Base-by-base conservation (phyloP, 495 filamentous ascomycete genomes). In the Podospora sp. region DNA sequence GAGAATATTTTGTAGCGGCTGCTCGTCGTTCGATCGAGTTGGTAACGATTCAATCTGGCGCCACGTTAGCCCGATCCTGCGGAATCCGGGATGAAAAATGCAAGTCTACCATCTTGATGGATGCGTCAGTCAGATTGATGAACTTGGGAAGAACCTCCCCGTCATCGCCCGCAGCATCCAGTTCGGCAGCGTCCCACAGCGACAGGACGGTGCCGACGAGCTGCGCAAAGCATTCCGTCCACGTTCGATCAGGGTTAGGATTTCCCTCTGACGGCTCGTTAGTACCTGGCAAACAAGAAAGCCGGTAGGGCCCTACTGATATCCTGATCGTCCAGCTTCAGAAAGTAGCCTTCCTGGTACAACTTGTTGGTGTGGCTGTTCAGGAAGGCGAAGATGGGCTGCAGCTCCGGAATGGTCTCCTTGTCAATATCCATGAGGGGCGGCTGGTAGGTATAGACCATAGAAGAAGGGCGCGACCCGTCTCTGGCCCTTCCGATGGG, bases 221-320 rank as follows among this genome's bases (percentile, higher is more conserved):
- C 74, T 98, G 95, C 6, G 94, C 95, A 80, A 97, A 99, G 77
- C 92, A 97, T 86, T 99, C 95, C 24, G 89, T 88, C 95, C 95
- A 99, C 65, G 88, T 90, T 68, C 96, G 89, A 78, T 97, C 95
- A 12, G 83, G 76, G 72, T 91, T 93, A 6, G 92, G 90, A 59
- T 91, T 90, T 29, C 95, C 95, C 77, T 94, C 93, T 98, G 74
- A 12, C 36, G 40, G 62, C 77, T 79, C 56, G 58, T 72, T 12
- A 69, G 67, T 58, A 22, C 21, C 21, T 29, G 36, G 85, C 91
- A 22, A 29, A 11, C 12, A n/a, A 58, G 21, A 11, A 29, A 25
- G 26, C 1, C 11, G 25, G 26, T 24, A 18, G 52, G 27, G 20
- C 11, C 63, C 62, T 85, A 97, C 94, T 87, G 50, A 86, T 88